phyloP scores from a whole-genome alignment of 768 basidiomycete species.

The Tremella fuciformis region DNA sequence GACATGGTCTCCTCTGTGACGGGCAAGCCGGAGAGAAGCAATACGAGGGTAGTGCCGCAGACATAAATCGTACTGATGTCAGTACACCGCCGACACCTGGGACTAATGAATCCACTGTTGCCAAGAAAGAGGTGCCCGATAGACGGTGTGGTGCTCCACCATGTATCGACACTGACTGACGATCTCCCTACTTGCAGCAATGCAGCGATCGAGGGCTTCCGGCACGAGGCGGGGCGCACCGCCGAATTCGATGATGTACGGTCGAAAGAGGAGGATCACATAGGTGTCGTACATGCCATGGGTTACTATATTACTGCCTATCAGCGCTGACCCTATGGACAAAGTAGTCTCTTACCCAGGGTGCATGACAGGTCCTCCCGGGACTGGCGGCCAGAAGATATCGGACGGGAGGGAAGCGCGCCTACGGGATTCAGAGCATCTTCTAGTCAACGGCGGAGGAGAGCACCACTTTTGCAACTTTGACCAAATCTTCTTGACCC shows the following conservation, averaged over 20 bases:
- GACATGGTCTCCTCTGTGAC: background rate
- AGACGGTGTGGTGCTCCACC: background rate
- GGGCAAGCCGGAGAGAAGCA: background rate
- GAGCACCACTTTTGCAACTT: background rate
- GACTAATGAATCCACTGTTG: background rate
- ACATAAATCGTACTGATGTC: background rate
- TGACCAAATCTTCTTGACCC: background rate
- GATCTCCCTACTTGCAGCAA: background rate
- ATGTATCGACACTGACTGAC: conserved; percentile 1
- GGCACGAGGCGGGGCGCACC: background rate
- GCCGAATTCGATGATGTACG: conserved; percentile 3
- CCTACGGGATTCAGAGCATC: background rate
- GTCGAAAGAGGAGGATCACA: conserved; percentile 2
- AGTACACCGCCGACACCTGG: background rate
- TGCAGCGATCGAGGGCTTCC: conserved; percentile 1
- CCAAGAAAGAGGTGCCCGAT: background rate
- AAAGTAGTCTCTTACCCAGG: background rate
- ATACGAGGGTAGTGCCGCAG: background rate
- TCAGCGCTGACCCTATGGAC: background rate
- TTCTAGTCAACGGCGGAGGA: background rate
- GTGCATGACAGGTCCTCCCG: background rate
- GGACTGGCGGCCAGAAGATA: background rate
- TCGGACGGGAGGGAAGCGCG: background rate
- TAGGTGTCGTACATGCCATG: conserved; percentile 2
- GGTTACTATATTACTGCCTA: background rate